Evolutionary conservation across 116 monocot genomes (phyloP), one percentile per base, ranked within the genome.

Genomic region (Dioscorea cayenensis): DNA sequence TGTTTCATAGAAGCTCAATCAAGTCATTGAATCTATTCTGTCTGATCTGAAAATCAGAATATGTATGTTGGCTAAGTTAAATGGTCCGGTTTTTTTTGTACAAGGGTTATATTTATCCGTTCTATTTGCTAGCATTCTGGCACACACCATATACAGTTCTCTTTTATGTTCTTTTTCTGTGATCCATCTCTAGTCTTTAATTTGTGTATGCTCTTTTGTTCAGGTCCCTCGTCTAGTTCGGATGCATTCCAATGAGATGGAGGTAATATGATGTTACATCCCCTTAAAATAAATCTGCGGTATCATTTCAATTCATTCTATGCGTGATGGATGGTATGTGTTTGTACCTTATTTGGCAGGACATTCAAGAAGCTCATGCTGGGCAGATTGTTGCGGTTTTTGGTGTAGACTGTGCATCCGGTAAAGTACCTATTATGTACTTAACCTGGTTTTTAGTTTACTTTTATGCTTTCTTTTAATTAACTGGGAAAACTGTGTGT

Each of bases 311-410:
- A 38, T n/a, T 67, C 19, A 36, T 35, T 2, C 68, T 72, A 6
- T n/a, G 18, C 36, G 37, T 66, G n/a, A 67, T 62, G 43, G 7
- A 37, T 36, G 51, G 32, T 32, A 7, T 10, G 22, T 79, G 27
- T 68, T 51, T 36, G 28, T 23, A 19, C 36, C 14, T n/a, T 17
- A 32, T 37, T n/a, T 67, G 66, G 77, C 76, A 97, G 97, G 99
- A 99, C 71, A 99, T 99, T 84, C 99, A 87, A 81, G 91, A 99
- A 73, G 99, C 90, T 77, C 85, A 99, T 87, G 84, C 99, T 77
- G 94, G 99, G 18, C 99, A 99, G 74, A 99, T 99, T 82, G 99
- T 94, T 80, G 99, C 99, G 13, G 99, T 99, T n/a, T 94, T 94
- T 84, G 99, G 94, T 74, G 84, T 99, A 35, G 99, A 99, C 82